Evolutionary conservation across 2,329 filamentous ascomycete genomes (phyloP), one percentile per base, ranked within the genome.

Genomic region (Tolypocladium inflatum): DNA sequence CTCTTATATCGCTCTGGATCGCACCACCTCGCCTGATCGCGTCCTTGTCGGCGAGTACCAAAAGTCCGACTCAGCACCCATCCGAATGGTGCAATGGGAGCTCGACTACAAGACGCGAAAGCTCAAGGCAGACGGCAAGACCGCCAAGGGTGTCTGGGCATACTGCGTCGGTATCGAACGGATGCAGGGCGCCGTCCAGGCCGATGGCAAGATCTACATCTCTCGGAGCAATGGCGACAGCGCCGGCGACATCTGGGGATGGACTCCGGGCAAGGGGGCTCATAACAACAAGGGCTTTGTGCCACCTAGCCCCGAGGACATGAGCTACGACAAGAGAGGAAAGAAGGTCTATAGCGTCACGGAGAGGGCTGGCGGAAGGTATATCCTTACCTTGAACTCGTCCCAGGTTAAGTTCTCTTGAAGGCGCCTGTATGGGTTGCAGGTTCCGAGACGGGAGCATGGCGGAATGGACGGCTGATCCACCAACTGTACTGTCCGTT

Each of bases 171-270:
- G 65, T 52, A 68, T 73, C 54, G 59, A 65, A 39, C 64, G 66
- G 33, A 66, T 71, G 61, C 72, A 74, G 55, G 71, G 72, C 21
- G 70, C 64, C 35, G 68, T 72, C 35, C 64, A 66, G 30, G 66
- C 63, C 6, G 62, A 70, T 15, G 64, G 64, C 68, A 33, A 33
- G 8, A 33, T 33, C 30, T 33, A 33, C 59, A 64, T 73, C 55
- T 68, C 67, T n/a, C 60, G 67, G 10, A 73, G 68, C 59, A 72
- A 71, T 41, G 65, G 65, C 9, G 63, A 56, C 17, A 65, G 58
- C 33, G 59, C 62, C 1, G 70, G 70, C 35, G 70, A 73, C 57
- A 56, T 74, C 33, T 70, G 30, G 64, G 41, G 66, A 63, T 73
- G 70, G 70, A 55, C 64, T 7, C 65, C 68, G 1, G 72, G 70